Percentiles rank a stretch among this genome's conserved stretches.
phyloP scores from a whole-genome alignment of 352 stramenopile genomes.

The Globisporangium yorkense region DNA sequence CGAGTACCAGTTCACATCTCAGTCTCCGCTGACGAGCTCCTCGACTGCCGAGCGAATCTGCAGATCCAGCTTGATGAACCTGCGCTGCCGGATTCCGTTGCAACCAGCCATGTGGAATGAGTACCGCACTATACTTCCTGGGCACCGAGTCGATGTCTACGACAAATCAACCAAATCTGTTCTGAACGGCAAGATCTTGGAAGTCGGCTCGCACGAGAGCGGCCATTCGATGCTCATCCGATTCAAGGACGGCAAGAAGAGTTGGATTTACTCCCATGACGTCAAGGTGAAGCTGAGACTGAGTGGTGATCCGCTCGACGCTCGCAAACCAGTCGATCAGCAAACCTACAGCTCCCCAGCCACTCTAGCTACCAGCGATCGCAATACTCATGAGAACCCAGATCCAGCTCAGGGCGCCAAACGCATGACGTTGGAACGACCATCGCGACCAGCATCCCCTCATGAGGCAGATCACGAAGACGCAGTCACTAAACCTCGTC shows the following conservation, averaged over 20 bases:
- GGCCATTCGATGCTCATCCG: conserved; percentile 17
- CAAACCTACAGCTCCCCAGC: too few relatives aligned
- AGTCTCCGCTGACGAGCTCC: not conserved
- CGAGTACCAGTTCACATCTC: conserved; percentile 23
- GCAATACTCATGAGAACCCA: not conserved
- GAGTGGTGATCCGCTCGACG: conserved; percentile 9
- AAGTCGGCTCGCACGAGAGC: conserved; percentile 5
- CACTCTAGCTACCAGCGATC: not conserved
- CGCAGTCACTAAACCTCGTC: not conserved
- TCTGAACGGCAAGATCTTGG: conserved; percentile 18
- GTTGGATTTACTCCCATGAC: conserved; percentile 19
- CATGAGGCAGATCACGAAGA: not conserved
- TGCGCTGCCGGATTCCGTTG: conserved; percentile 23
- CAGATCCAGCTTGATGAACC: conserved; percentile 4
- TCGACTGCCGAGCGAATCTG: not conserved
- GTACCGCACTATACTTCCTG: conserved; percentile 15
- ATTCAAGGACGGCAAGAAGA: conserved; percentile 22
- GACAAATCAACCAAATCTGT: conserved; percentile 17
- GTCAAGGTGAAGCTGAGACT: conserved; percentile 25
- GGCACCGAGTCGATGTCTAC: conserved; percentile 25
- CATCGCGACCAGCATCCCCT: not conserved
- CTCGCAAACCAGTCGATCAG: not conserved
- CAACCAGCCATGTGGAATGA: conserved; percentile 18
- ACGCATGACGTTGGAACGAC: conserved; percentile 1
- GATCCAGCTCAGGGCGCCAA: not conserved